Percentiles rank a stretch among this genome's conserved stretches.
Evolutionary conservation across 2,329 filamentous ascomycete species (phyloP).

Genomic region (Fusarium oxysporum): DNA sequence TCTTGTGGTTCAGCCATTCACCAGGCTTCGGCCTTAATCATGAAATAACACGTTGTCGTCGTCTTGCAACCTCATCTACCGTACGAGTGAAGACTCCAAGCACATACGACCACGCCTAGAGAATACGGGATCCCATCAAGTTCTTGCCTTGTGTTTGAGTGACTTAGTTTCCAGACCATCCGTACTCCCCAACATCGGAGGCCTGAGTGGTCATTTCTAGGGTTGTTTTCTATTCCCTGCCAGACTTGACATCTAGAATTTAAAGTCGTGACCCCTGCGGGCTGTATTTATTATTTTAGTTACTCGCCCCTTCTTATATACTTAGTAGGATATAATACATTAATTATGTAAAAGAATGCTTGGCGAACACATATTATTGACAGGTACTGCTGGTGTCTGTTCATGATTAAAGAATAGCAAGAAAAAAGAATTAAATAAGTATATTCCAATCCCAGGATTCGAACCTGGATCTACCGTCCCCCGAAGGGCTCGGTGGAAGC

Average conservation of each 20-base stretch:
- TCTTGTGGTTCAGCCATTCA: not conserved
- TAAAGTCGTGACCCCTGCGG: no score
- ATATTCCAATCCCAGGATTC: not conserved
- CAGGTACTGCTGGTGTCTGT: no score
- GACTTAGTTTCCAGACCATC: not conserved
- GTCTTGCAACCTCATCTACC: not conserved
- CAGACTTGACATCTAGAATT: no score
- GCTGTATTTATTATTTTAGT: no score
- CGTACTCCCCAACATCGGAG: not conserved
- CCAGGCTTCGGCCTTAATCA: not conserved
- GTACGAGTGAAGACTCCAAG: not conserved
- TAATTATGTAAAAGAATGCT: not conserved
- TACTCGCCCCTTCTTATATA: no score
- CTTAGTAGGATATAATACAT: not conserved
- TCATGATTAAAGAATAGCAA: not conserved
- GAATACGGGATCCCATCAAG: not conserved
- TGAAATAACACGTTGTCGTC: no score
- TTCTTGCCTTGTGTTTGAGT: not conserved
- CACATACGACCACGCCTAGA: not conserved
- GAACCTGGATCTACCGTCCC: not conserved
- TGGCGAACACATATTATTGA: not conserved
- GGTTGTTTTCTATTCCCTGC: no score
- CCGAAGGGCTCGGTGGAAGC: not conserved
- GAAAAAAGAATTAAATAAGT: not conserved
- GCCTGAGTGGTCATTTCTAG: no score